These are phyloP conservation scores for Thielaviopsis populi DNA, from an alignment of 2,329 filamentous ascomycete species.

Conservation along the genomic window DNA sequence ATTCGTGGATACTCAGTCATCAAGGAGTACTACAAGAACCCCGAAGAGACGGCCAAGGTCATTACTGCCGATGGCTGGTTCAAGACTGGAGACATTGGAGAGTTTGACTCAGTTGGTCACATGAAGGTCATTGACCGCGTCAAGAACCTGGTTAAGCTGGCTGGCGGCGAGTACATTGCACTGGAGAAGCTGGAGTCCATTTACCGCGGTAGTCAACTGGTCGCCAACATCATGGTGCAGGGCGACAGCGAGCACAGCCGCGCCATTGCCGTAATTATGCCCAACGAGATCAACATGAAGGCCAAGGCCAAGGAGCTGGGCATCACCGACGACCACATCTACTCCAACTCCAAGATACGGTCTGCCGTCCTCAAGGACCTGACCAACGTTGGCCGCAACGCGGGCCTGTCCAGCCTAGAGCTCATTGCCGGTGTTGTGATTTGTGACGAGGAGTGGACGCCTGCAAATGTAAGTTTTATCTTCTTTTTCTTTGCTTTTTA, in stretches of 20 bases:
- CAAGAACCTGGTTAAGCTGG: constrained; percentile 96
- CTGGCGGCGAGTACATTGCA: constrained; percentile 91
- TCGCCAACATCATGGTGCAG: constrained; percentile 77
- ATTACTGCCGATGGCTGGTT: constrained; percentile 86
- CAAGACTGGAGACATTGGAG: constrained; percentile 89
- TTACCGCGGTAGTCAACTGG: constrained; percentile 65
- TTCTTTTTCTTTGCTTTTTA: not conserved
- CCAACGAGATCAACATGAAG: constrained; percentile 47
- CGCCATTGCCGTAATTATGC: constrained; percentile 66
- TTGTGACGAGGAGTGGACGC: constrained; percentile 77
- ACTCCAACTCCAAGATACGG: constrained; percentile 51
- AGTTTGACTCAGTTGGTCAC: constrained; percentile 68
- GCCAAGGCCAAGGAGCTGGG: constrained; percentile 45
- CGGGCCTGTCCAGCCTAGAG: constrained; percentile 56
- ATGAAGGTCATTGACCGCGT: constrained; percentile 83
- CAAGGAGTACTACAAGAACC: constrained; percentile 68
- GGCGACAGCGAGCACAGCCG: constrained; percentile 60
- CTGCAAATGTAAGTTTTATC: constrained; percentile 53
- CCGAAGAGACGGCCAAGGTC: constrained; percentile 65
- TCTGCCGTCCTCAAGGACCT: constrained; percentile 51
- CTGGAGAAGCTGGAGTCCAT: constrained; percentile 89
- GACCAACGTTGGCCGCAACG: constrained; percentile 46
- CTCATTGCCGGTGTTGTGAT: constrained; percentile 62
- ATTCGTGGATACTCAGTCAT: constrained; percentile 67
- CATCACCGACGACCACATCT: constrained; percentile 52